Evolutionary conservation across 2,329 filamentous ascomycete species (phyloP).

Genomic region (Colletotrichum lindemuthianum): DNA sequence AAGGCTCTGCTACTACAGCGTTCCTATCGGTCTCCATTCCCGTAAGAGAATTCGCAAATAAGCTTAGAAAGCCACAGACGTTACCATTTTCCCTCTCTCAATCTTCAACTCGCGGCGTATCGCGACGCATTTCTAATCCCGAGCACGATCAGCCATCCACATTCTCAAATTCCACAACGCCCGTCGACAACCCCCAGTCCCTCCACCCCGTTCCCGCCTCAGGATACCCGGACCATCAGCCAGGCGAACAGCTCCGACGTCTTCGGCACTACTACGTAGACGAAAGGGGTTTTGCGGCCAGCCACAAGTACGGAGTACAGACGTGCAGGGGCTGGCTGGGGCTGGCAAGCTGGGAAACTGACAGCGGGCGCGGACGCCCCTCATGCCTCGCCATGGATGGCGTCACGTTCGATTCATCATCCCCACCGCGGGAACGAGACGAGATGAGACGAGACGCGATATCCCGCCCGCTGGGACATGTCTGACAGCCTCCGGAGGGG

Average conservation of each 20-base stretch:
- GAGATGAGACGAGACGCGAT: constrained; percentile 11
- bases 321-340: neutral
- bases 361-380: neutral
- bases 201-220: constrained; percentile 11
- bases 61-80: no score
- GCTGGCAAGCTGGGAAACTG: neutral
- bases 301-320: neutral
- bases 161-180: no score
- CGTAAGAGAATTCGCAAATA: no score
- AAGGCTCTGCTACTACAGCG: no score
- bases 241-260: neutral
- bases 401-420: constrained; percentile 16
- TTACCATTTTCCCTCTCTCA: no score
- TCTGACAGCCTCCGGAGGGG: no score
- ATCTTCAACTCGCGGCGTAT: neutral
- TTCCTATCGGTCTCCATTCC: no score
- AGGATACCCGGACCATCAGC: neutral
- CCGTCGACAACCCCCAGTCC: neutral
- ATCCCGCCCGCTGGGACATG: neutral
- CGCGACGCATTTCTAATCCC: constrained; percentile 1
- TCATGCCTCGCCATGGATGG: constrained; percentile 30
- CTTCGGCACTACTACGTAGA: neutral
- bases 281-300: no score
- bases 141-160: neutral
- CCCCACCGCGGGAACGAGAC: constrained; percentile 14